phyloP scores from a whole-genome alignment of 192 early-diverging fungal species.

The Coemansia sp. region DNA sequence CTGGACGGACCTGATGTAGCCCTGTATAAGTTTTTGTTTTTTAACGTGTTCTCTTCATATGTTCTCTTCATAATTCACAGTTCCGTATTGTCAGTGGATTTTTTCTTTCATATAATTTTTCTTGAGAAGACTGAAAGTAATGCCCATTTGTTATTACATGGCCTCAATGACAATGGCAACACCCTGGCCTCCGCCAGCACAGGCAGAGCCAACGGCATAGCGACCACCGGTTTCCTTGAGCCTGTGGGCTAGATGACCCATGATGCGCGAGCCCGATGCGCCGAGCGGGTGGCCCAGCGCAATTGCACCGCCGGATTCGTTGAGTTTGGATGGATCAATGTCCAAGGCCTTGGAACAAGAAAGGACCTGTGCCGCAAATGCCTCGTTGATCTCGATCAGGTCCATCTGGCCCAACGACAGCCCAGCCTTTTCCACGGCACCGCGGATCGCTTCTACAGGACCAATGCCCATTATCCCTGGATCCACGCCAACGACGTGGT shows the following conservation, averaged over 20 bases:
- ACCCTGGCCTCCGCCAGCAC: conserved; percentile 93
- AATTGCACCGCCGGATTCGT: conserved; percentile 91
- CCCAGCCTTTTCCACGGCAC: conserved; percentile 77
- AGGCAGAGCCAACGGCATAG: conserved; percentile 91
- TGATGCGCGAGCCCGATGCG: conserved; percentile 93
- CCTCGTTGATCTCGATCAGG: conserved; percentile 96
- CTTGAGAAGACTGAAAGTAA: no score
- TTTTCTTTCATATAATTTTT: no score
- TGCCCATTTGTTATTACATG: conserved; percentile 3
- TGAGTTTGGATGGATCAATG: conserved; percentile 73
- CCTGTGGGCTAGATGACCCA: conserved; percentile 82
- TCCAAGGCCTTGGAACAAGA: conserved; percentile 88
- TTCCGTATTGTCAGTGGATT: no score
- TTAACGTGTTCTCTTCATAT: no score
- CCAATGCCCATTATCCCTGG: conserved; percentile 97
- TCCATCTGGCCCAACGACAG: conserved; percentile 82
- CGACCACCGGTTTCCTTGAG: conserved; percentile 77
- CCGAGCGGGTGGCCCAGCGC: conserved; percentile 93
- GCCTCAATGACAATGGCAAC: conserved; percentile 73
- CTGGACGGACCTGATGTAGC: conserved; percentile 51
- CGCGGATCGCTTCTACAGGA: conserved; percentile 86
- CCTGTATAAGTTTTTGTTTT: neutral
- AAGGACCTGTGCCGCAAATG: conserved; percentile 92
- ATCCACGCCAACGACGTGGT: conserved; percentile 83
- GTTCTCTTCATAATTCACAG: no score